These are phyloP conservation scores for Aspergillus haitiensis DNA, from an alignment of 495 filamentous ascomycete genomes.

Conservation along the genomic window DNA sequence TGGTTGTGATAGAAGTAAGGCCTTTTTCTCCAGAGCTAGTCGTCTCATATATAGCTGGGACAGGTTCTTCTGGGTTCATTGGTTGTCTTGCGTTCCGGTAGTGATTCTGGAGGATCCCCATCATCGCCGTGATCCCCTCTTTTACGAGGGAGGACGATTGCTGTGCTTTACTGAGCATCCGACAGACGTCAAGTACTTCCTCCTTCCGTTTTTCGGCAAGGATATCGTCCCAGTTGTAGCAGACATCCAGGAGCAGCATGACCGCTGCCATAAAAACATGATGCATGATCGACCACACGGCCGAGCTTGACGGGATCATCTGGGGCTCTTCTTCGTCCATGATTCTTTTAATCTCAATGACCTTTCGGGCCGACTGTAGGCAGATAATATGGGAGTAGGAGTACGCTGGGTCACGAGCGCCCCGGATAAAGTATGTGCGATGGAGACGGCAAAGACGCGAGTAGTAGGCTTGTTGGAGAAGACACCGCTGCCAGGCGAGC, in stretches of 20 bases:
- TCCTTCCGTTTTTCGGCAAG: constrained; percentile 39
- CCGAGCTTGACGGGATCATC: constrained; percentile 29
- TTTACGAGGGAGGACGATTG: constrained; percentile 31
- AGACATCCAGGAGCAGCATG: constrained; percentile 47
- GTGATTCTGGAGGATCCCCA: constrained; percentile 35
- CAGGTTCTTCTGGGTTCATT: too few species aligned
- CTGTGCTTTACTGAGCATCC: constrained; percentile 44
- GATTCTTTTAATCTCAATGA: constrained; percentile 42
- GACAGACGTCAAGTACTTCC: constrained; percentile 46
- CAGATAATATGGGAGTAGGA: constrained; percentile 47
- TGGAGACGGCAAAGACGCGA: constrained; percentile 47
- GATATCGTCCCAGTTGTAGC: constrained; percentile 47
- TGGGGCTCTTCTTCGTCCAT: constrained; percentile 39
- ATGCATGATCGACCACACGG: constrained; percentile 43
- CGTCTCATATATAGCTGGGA: too few species aligned
- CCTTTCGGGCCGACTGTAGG: constrained; percentile 46
- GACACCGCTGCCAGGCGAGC: constrained; percentile 42
- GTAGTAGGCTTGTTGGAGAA: constrained; percentile 43
- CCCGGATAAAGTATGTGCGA: constrained; percentile 43
- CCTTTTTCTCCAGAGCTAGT: too few species aligned
- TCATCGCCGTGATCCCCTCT: constrained; percentile 41
- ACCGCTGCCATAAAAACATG: constrained; percentile 51
- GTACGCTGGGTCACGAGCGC: constrained; percentile 41
- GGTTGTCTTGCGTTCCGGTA: constrained; percentile 23
- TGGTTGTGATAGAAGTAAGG: too few species aligned